Evolutionary conservation across 768 basidiomycete species (phyloP).

Genomic region (Leccinellum luteum): DNA sequence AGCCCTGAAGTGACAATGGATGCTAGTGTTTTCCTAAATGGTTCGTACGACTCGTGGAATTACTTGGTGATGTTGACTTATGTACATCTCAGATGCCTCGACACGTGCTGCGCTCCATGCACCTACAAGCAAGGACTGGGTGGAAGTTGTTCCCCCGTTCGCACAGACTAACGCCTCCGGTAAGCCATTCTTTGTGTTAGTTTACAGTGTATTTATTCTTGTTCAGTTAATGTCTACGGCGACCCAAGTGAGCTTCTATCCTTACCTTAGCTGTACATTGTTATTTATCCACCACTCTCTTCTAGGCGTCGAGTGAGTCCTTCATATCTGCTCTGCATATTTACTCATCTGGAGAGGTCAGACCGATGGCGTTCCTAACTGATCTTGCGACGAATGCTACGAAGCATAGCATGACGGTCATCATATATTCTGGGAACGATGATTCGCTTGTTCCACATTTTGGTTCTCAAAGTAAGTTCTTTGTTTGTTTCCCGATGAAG

Average conservation of each 20-base stretch:
- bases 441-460: constrained; percentile 61
- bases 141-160: constrained; percentile 23
- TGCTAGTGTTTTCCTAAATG: constrained; percentile 54
- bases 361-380: constrained; percentile 61
- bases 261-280: neutral
- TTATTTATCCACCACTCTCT: neutral
- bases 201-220: neutral
- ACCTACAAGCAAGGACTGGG: constrained; percentile 56
- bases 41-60: constrained; percentile 48
- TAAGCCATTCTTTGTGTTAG: constrained; percentile 7
- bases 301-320: constrained; percentile 36
- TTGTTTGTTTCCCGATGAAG: neutral
- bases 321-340: neutral
- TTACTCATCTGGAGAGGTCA: constrained; percentile 19
- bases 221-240: constrained; percentile 9
- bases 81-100: constrained; percentile 39
- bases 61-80: constrained; percentile 34
- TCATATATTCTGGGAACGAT: constrained; percentile 70
- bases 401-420: constrained; percentile 41
- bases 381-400: constrained; percentile 66
- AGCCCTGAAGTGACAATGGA: constrained; percentile 48
- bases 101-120: constrained; percentile 64
- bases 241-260: constrained; percentile 33
- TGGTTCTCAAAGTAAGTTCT: constrained; percentile 54
- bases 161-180: neutral